Evolutionary conservation across 2,329 filamentous ascomycete species (phyloP), one percentile per base, ranked within the genome.

Genomic region (Diaporthe humulicola): DNA sequence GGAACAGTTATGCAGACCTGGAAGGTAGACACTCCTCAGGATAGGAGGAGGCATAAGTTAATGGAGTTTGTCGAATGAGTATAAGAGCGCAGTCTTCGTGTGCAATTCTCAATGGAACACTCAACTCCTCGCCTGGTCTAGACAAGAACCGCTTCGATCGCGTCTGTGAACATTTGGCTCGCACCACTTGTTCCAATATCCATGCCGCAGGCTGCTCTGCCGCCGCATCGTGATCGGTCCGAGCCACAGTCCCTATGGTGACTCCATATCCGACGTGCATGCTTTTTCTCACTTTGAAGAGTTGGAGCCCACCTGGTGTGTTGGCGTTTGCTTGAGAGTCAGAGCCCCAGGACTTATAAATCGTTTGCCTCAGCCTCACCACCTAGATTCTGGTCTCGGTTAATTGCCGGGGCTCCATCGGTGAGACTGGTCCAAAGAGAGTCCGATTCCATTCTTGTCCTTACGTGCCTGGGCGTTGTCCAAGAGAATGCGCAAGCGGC

Each of bases 361-460:
- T 7, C n/a, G 19, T 25, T 19, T 22, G 42, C 45, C 61, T 50
- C 28, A 10, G 12, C 61, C 42, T 50, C 60, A 33, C 40, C 38
- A 22, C 2, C 17, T 10, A 28, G 28, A 28, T 25, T 6, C 42
- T 50, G 9, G 22, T 52, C 30, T 25, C 5, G 45, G 22, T 19
- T 4, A 52, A 25, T 28, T 38, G 45, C 61, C 22, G 30, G 30
- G 19, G 42, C 45, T n/a, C 22, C 10, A 50, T 38, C 19, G 9
- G 12, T 3, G 19, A 50, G 45, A 12, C 40, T 48, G 25, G 28
- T 66, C 14, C 25, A 30, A 25, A 22, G 25, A n/a, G n/a, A n/a
- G n/a, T n/a, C n/a, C 22, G 14, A 14, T 40, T 52, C 28, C 64
- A 67, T 52, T 67, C n/a, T n/a, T n/a, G n/a, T n/a, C 64, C 45